Evolutionary conservation across 2,329 filamentous ascomycete species (phyloP).

Genomic region (Colletotrichum sublineola): DNA sequence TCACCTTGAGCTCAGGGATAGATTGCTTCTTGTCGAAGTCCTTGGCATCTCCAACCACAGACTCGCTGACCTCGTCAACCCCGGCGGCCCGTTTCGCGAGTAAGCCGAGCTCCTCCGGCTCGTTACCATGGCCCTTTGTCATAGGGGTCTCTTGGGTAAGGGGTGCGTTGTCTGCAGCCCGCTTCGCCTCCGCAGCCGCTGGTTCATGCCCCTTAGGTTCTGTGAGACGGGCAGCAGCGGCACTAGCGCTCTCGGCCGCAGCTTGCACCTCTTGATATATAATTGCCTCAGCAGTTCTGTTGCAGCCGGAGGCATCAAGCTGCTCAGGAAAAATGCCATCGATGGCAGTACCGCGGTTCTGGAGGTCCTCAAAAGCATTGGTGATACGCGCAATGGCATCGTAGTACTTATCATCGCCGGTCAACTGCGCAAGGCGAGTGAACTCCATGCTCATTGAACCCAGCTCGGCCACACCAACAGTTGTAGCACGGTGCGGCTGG

Average conservation of each 20-base stretch:
- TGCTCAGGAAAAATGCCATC: constrained; percentile 85
- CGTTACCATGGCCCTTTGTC: constrained; percentile 15
- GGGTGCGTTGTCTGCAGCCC: constrained; percentile 7
- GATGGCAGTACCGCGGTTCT: constrained; percentile 76
- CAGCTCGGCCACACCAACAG: constrained; percentile 76
- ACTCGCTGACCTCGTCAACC: constrained; percentile 50
- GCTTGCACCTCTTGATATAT: constrained; percentile 51
- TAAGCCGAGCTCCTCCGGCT: constrained; percentile 17
- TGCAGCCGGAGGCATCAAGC: constrained; percentile 85
- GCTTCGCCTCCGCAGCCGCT: constrained; percentile 21
- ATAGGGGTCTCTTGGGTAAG: constrained; percentile 20
- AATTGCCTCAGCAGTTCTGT: constrained; percentile 61
- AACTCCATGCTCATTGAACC: constrained; percentile 90
- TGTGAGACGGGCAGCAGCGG: constrained; percentile 12
- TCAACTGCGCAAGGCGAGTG: constrained; percentile 88
- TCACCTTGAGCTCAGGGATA: constrained; percentile 22
- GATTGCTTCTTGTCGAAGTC: constrained; percentile 22
- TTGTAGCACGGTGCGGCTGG: constrained; percentile 73
- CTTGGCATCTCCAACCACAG: constrained; percentile 35
- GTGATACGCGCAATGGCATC: constrained; percentile 91
- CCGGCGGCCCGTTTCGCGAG: constrained; percentile 15
- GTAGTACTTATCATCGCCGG: constrained; percentile 85
- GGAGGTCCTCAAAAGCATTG: constrained; percentile 80
- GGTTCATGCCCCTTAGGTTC: constrained; percentile 48
- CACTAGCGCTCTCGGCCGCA: constrained; percentile 48